Evolutionary conservation across 2,329 filamentous ascomycete genomes (phyloP).

Genomic region (Talaromyces verruculosus): DNA sequence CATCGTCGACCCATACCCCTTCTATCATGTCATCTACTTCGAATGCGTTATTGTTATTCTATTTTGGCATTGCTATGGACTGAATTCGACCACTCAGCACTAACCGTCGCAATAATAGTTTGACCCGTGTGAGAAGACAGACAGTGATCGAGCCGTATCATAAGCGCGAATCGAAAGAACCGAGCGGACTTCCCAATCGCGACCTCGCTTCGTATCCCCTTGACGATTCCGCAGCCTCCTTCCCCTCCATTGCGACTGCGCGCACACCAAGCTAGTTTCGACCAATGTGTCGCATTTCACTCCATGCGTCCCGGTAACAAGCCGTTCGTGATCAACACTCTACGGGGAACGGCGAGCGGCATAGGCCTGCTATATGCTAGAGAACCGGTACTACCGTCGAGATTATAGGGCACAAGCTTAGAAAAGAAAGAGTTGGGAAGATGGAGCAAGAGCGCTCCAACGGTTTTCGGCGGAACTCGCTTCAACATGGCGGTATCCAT

Average conservation of each 20-base stretch:
- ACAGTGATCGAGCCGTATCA: background rate
- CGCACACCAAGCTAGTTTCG: conserved; percentile 23
- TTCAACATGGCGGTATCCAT: conserved; percentile 39
- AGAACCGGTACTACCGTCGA: background rate
- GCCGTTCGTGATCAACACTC: conserved; percentile 33
- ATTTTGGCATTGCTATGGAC: background rate
- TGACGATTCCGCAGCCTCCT: background rate
- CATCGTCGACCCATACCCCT: background rate
- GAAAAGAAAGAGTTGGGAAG: conserved; percentile 9
- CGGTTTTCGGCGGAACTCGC: conserved; percentile 42
- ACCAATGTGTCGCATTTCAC: conserved; percentile 40
- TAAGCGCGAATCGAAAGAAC: conserved; percentile 3
- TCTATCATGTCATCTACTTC: background rate
- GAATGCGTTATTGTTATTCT: background rate
- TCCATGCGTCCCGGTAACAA: conserved; percentile 43
- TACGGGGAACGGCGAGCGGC: conserved; percentile 32
- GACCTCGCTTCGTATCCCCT: background rate
- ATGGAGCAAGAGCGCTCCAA: conserved; percentile 46
- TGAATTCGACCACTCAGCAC: background rate
- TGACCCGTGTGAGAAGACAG: conserved; percentile 2
- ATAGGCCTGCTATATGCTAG: conserved; percentile 10
- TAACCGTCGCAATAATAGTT: background rate
- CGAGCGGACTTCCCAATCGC: background rate
- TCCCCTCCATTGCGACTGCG: background rate
- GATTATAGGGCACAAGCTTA: background rate